Conservation (phyloP, 208 protist genomes). For the Crithidia bombi region DNA sequence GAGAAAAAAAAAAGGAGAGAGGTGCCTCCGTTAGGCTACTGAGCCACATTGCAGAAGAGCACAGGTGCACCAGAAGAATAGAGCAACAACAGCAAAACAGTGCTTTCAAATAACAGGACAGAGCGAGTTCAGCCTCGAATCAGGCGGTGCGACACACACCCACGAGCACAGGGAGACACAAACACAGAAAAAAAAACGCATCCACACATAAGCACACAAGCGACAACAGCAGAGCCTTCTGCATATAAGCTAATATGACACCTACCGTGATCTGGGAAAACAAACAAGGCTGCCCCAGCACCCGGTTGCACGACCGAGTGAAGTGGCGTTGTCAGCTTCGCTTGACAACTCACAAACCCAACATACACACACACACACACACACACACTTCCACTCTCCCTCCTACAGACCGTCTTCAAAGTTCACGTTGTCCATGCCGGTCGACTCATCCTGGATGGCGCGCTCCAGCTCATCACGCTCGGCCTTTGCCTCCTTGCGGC, state of each 20-base stretch:
- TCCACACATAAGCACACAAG: background rate
- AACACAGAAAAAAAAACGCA: background rate
- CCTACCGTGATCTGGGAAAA: too few relatives aligned
- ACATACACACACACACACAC: background rate
- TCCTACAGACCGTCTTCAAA: conserved; percentile 86
- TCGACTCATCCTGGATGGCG: conserved; percentile 73
- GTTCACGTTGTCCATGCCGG: conserved; percentile 68
- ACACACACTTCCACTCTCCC: background rate
- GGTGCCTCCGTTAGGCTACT: background rate
- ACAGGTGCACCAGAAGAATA: background rate
- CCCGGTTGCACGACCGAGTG: too few relatives aligned
- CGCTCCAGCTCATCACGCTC: conserved; percentile 72
- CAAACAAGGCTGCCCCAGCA: too few relatives aligned
- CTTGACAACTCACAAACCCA: background rate
- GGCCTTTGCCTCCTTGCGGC: conserved; percentile 64
- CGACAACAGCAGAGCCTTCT: too few relatives aligned
- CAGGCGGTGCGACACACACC: too few relatives aligned
- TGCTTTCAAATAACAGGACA: too few relatives aligned
- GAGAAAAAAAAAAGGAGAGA: background rate
- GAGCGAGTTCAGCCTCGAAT: too few relatives aligned
- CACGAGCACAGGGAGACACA: background rate
- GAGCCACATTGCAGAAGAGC: background rate
- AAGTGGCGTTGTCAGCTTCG: background rate
- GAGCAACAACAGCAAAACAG: too few relatives aligned
- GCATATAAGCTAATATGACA: too few relatives aligned